phyloP scores from a whole-genome alignment of 352 stramenopile genomes.

The Phytophthora foliorum region DNA sequence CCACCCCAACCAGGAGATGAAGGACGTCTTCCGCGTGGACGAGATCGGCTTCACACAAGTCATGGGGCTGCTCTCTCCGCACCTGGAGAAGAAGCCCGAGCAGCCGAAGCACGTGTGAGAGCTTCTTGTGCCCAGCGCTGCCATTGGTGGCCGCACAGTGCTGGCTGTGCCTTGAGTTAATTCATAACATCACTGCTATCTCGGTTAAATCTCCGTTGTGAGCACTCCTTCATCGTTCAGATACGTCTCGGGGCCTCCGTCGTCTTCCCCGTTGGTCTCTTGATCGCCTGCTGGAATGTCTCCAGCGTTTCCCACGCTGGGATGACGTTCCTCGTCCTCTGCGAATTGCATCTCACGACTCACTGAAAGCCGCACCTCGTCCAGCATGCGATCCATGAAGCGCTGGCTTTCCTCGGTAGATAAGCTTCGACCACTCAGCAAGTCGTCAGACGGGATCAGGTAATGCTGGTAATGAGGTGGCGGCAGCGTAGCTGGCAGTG shows the following conservation, averaged over 20 bases:
- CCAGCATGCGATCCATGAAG: slow-evolving; percentile 85
- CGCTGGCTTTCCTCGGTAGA: slow-evolving; percentile 77
- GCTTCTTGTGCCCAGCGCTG: neutral
- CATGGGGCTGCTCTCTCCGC: slow-evolving; percentile 74
- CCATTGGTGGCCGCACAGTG: no score
- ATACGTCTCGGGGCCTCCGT: slow-evolving; percentile 69
- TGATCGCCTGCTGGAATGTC: neutral
- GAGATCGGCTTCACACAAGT: slow-evolving; percentile 84
- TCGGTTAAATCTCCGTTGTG: slow-evolving; percentile 66
- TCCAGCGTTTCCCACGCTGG: slow-evolving; percentile 3
- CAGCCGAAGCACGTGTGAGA: slow-evolving; percentile 1
- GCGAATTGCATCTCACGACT: slow-evolving; percentile 57
- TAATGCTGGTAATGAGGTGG: slow-evolving; percentile 46
- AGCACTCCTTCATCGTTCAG: slow-evolving; percentile 79
- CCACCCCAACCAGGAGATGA: slow-evolving; percentile 74
- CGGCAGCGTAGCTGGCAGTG: slow-evolving; percentile 21
- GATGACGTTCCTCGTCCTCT: slow-evolving; percentile 24
- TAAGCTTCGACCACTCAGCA: slow-evolving; percentile 52
- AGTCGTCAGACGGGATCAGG: slow-evolving; percentile 58
- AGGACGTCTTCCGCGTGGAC: slow-evolving; percentile 69
- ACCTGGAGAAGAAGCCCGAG: slow-evolving; percentile 58
- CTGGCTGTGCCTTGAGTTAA: neutral
- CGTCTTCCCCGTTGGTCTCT: slow-evolving; percentile 34
- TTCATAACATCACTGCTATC: slow-evolving; percentile 20
- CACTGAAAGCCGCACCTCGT: slow-evolving; percentile 68